A percentile compares a stretch with the other conserved stretches of the same genome.
phyloP scores from a whole-genome alignment of 192 early-diverging fungal species.

The Chytriomyces confervae region DNA sequence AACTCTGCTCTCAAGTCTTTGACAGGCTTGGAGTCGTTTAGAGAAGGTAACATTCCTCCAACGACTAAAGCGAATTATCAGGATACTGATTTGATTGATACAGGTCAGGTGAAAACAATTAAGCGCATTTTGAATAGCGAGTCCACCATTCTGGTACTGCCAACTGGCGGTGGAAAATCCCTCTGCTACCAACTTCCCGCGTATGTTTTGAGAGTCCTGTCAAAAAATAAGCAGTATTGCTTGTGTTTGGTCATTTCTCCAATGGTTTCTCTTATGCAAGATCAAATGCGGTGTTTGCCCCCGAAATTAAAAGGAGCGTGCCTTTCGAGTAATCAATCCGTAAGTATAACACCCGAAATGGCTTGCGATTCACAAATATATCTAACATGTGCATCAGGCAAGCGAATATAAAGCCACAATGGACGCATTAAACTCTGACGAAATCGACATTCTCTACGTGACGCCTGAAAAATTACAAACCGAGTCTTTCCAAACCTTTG shows the following conservation, averaged over 20 bases:
- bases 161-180: slow-evolving; percentile 72
- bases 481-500: slow-evolving; percentile 62
- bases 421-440: slow-evolving; percentile 51
- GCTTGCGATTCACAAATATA: background rate
- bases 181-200: slow-evolving; percentile 79
- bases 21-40: slow-evolving; percentile 35
- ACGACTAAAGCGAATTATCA: background rate
- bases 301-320: slow-evolving; percentile 62
- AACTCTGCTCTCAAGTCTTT: slow-evolving; percentile 36
- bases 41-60: slow-evolving; percentile 13
- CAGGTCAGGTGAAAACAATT: slow-evolving; percentile 45
- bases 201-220: slow-evolving; percentile 51
- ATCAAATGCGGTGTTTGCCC: slow-evolving; percentile 76
- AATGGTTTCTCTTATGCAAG: slow-evolving; percentile 83
- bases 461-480: slow-evolving; percentile 74
- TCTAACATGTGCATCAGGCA: background rate
- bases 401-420: slow-evolving; percentile 33
- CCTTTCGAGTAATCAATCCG: slow-evolving; percentile 56
- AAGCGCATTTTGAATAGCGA: slow-evolving; percentile 34
- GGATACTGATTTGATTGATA: background rate
- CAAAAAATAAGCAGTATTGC: slow-evolving; percentile 1
- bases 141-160: slow-evolving; percentile 43
- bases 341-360: background rate
- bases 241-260: slow-evolving; percentile 78
- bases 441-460: slow-evolving; percentile 73